A percentile compares a stretch with the other conserved stretches of the same genome.
phyloP scores from a whole-genome alignment of 768 basidiomycete genomes.

The Scleroderma citrinum region DNA sequence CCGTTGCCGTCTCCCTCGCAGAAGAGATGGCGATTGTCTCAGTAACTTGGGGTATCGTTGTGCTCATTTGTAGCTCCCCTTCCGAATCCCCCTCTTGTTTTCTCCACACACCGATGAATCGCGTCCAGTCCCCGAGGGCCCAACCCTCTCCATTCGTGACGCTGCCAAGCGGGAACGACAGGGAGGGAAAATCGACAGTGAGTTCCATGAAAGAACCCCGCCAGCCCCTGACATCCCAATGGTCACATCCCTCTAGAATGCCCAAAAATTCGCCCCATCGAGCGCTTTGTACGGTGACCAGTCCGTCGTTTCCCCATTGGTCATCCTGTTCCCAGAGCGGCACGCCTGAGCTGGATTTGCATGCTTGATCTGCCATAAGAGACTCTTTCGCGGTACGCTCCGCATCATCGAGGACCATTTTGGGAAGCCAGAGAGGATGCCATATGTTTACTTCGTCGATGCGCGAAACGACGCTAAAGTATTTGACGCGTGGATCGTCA shows the following conservation, averaged over 20 bases:
- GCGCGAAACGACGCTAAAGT: slow-evolving; percentile 89
- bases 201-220: slow-evolving; percentile 58
- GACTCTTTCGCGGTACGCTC: slow-evolving; percentile 55
- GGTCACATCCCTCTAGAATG: slow-evolving; percentile 83
- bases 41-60: slow-evolving; percentile 8
- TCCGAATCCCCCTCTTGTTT: slow-evolving; percentile 43
- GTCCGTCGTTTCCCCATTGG: slow-evolving; percentile 84
- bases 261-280: slow-evolving; percentile 97
- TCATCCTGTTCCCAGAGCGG: slow-evolving; percentile 47
- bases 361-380: slow-evolving; percentile 26
- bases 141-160: slow-evolving; percentile 38
- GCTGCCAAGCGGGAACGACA: slow-evolving; percentile 33
- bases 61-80: slow-evolving; percentile 27
- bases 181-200: slow-evolving; percentile 54
- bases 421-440: slow-evolving; percentile 97
- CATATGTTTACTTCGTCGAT: slow-evolving; percentile 59
- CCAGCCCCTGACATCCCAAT: slow-evolving; percentile 93
- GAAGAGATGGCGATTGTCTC: neutral
- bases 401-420: slow-evolving; percentile 85
- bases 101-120: slow-evolving; percentile 57
- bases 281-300: slow-evolving; percentile 88
- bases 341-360: slow-evolving; percentile 9
- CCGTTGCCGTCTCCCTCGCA: slow-evolving; percentile 6
- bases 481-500: slow-evolving; percentile 75
- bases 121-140: slow-evolving; percentile 51